These are phyloP conservation scores for Castanea sativa DNA, from an alignment of 306 rosid species.

Conservation along the genomic window DNA sequence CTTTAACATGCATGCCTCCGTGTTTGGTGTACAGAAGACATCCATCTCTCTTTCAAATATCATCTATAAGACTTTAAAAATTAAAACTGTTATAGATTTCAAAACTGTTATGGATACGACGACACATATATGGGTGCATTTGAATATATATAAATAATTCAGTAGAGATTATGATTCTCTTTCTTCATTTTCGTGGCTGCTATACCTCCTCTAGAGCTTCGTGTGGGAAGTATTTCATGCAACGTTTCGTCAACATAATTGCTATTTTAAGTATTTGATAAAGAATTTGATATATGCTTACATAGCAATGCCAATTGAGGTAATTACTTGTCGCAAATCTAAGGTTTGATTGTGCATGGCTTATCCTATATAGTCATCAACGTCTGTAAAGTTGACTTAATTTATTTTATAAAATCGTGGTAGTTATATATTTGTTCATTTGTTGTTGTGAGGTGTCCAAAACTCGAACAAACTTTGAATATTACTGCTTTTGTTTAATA, in stretches of 20 bases:
- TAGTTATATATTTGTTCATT: slow-evolving; percentile 19
- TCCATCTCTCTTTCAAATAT: neutral
- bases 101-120: neutral
- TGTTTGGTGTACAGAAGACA: slow-evolving; percentile 12
- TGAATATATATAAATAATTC: neutral
- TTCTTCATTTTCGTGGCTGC: neutral
- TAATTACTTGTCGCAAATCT: slow-evolving; percentile 35
- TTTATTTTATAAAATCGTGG: neutral
- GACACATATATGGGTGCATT: neutral
- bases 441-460: slow-evolving; percentile 36
- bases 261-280: neutral
- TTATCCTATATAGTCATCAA: slow-evolving; percentile 21
- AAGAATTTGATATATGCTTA: slow-evolving; percentile 1
- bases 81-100: neutral
- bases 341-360: slow-evolving; percentile 24
- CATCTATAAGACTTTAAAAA: neutral
- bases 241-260: slow-evolving; percentile 11
- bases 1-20: neutral
- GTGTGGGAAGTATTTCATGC: neutral
- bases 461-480: slow-evolving; percentile 66
- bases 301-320: slow-evolving; percentile 24
- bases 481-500: slow-evolving; percentile 15
- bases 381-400: slow-evolving; percentile 23
- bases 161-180: neutral
- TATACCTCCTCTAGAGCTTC: neutral